Percentiles rank a stretch among this genome's conserved stretches.
Evolutionary conservation across 345 rosid genomes (phyloP).

Genomic region (Pelargonium nanum): DNA sequence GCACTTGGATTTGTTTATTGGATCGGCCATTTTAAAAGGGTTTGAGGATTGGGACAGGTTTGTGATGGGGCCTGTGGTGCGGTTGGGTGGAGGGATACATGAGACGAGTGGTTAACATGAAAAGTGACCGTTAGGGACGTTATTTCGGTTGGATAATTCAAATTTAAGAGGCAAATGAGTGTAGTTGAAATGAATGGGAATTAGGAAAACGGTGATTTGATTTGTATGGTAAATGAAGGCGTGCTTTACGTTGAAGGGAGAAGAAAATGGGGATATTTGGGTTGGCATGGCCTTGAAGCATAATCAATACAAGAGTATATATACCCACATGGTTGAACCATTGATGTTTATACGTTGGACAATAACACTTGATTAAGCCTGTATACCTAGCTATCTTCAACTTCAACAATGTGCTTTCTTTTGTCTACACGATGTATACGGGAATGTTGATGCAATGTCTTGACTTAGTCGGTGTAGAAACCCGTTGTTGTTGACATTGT

Average conservation of each 20-base stretch:
- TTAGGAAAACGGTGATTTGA: conserved; percentile 1
- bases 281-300: conserved; percentile 34
- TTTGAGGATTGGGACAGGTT: background rate
- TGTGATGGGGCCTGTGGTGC: conserved; percentile 10
- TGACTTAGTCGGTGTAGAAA: too few relatives aligned
- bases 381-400: too few relatives aligned
- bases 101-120: background rate
- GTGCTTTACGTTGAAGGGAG: conserved; percentile 40
- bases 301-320: conserved; percentile 20
- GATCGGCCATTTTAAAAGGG: background rate
- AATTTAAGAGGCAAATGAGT: conserved; percentile 28
- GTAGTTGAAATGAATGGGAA: background rate
- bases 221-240: conserved; percentile 2
- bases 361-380: too few relatives aligned
- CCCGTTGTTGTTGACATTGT: too few relatives aligned
- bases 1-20: background rate
- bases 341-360: too few relatives aligned
- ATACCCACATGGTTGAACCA: conserved; percentile 14
- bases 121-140: conserved; percentile 21
- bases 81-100: conserved; percentile 28
- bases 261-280: conserved; percentile 6
- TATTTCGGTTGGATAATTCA: conserved; percentile 17
- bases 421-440: too few relatives aligned
- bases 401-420: too few relatives aligned
- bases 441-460: too few relatives aligned